A percentile compares a stretch with the other conserved stretches of the same genome.
Conservation (phyloP, 495 filamentous ascomycete genomes). For the Tuber borchii region DNA sequence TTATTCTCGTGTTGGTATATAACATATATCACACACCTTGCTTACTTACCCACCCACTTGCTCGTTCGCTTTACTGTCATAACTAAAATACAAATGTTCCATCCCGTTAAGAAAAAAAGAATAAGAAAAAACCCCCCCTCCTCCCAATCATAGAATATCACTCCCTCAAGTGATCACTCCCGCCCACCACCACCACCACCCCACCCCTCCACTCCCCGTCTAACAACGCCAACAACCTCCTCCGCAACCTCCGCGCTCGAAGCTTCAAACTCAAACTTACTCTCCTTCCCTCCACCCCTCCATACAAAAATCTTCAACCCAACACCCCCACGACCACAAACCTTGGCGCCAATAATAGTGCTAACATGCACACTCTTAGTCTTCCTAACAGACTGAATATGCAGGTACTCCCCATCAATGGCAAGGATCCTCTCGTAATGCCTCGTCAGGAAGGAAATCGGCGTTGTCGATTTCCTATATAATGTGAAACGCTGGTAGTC, state of each 20-base stretch:
- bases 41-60: too few relatives aligned
- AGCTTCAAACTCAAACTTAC: slow-evolving; percentile 95
- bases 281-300: slow-evolving; percentile 49
- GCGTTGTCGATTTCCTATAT: slow-evolving; percentile 68
- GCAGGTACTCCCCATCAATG: slow-evolving; percentile 92
- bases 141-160: neutral
- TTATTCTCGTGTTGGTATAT: neutral
- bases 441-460: slow-evolving; percentile 85
- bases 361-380: slow-evolving; percentile 90
- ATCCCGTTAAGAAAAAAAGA: neutral
- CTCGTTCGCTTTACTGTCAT: neutral
- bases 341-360: slow-evolving; percentile 91
- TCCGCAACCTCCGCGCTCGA: slow-evolving; percentile 67
- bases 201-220: slow-evolving; percentile 52
- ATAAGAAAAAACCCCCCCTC: neutral
- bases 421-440: slow-evolving; percentile 69
- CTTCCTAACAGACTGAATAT: slow-evolving; percentile 77
- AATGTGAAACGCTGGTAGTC: slow-evolving; percentile 57
- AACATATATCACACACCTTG: neutral
- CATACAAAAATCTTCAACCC: slow-evolving; percentile 54
- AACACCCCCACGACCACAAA: slow-evolving; percentile 55
- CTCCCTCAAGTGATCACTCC: neutral
- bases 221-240: slow-evolving; percentile 84
- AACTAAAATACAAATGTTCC: neutral
- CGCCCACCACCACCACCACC: slow-evolving; percentile 11